Percentiles rank a stretch among this genome's conserved stretches.
Conservation (phyloP, 1,139 yeast species). For the Blastobotrys malaysiensis region DNA sequence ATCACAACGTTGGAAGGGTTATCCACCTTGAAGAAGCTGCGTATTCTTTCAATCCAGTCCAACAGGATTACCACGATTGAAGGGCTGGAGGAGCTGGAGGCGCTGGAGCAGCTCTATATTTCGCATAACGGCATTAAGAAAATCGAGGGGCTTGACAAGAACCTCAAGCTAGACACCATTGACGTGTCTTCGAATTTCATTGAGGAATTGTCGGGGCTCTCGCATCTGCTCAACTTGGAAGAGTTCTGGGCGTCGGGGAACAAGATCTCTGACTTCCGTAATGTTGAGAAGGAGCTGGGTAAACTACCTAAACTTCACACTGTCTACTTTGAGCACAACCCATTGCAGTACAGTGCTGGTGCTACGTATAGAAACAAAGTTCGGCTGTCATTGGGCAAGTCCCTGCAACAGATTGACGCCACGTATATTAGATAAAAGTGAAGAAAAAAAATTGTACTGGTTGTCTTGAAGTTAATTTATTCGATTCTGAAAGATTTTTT, state of each 20-base stretch:
- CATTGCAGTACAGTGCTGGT: slow-evolving; percentile 65
- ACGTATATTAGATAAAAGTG: slow-evolving; percentile 42
- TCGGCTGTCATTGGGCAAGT: slow-evolving; percentile 62
- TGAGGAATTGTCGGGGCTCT: slow-evolving; percentile 54
- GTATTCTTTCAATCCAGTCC: slow-evolving; percentile 81
- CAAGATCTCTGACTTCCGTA: slow-evolving; percentile 58
- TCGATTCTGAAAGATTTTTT: not conserved
- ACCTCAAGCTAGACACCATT: slow-evolving; percentile 60
- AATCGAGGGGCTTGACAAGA: slow-evolving; percentile 74
- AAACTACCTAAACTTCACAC: slow-evolving; percentile 66
- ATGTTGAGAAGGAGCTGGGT: slow-evolving; percentile 61
- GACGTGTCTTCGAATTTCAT: slow-evolving; percentile 79
- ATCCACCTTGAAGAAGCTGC: slow-evolving; percentile 53
- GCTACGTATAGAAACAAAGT: slow-evolving; percentile 84
- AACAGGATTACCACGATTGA: slow-evolving; percentile 76
- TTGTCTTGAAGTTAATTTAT: no score
- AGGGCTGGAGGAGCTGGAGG: slow-evolving; percentile 66
- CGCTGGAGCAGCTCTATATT: slow-evolving; percentile 79
- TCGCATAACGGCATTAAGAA: slow-evolving; percentile 77
- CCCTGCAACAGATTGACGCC: slow-evolving; percentile 87
- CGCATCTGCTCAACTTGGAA: slow-evolving; percentile 63
- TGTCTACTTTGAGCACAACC: slow-evolving; percentile 94
- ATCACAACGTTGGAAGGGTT: slow-evolving; percentile 64
- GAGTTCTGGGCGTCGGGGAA: slow-evolving; percentile 95
- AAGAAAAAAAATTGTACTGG: no score